Evolutionary conservation across 2,329 filamentous ascomycete species (phyloP).

Genomic region (Paraphaeosphaeria sporulosa): DNA sequence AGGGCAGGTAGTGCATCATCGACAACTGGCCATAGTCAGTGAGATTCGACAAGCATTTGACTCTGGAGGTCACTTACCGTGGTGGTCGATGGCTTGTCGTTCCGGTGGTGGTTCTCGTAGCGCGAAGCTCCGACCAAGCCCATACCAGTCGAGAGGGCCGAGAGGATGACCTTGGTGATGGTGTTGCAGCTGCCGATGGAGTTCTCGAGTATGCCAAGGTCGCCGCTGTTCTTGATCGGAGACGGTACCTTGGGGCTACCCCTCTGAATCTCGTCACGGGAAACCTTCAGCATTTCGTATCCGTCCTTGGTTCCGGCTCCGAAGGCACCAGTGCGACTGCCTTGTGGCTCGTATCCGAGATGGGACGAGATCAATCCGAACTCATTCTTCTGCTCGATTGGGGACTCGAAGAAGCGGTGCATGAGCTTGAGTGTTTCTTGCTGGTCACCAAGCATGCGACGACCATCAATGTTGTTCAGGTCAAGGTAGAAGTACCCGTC

Average conservation of each 20-base stretch:
- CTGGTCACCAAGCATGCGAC: slow-evolving; percentile 61
- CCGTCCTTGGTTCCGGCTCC: slow-evolving; percentile 38
- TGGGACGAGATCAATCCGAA: slow-evolving; percentile 63
- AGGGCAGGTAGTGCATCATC: slow-evolving; percentile 46
- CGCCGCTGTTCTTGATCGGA: slow-evolving; percentile 39
- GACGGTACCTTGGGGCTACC: slow-evolving; percentile 31
- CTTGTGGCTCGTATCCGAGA: slow-evolving; percentile 54
- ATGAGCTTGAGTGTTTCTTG: slow-evolving; percentile 62
- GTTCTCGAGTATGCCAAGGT: slow-evolving; percentile 36
- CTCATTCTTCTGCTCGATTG: slow-evolving; percentile 64
- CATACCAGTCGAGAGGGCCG: slow-evolving; percentile 51
- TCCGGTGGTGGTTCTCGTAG: slow-evolving; percentile 42
- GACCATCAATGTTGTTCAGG: slow-evolving; percentile 61
- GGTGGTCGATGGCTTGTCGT: slow-evolving; percentile 41
- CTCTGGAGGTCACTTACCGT: slow-evolving; percentile 24
- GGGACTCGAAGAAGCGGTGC: slow-evolving; percentile 63
- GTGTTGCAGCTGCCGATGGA: slow-evolving; percentile 40
- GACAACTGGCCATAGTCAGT: slow-evolving; percentile 24
- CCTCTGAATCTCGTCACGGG: slow-evolving; percentile 43
- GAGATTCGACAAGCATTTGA: neutral
- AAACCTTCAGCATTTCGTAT: slow-evolving; percentile 45
- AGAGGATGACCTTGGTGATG: slow-evolving; percentile 53
- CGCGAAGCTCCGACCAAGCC: slow-evolving; percentile 33
- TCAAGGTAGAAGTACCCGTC: slow-evolving; percentile 66
- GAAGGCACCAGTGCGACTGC: slow-evolving; percentile 39